phyloP scores from a whole-genome alignment of 2,329 filamentous ascomycete species.

The Ophiocordyceps polyrhachis-furcata region DNA sequence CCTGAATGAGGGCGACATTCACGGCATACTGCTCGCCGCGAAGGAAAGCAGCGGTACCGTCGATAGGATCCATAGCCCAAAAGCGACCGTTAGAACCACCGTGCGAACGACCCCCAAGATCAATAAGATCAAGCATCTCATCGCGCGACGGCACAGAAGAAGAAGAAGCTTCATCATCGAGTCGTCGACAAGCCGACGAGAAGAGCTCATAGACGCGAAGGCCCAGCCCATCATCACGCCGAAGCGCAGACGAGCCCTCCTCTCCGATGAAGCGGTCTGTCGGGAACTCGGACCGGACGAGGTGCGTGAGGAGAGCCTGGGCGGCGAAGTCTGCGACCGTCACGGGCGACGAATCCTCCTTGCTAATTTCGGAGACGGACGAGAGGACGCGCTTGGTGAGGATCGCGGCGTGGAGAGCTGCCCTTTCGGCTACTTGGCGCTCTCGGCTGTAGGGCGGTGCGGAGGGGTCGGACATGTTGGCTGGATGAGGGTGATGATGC shows the following conservation, averaged over 20 bases:
- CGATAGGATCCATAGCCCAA: slow-evolving; percentile 47
- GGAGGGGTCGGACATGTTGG: neutral
- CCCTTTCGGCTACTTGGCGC: slow-evolving; percentile 17
- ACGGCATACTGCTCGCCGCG: slow-evolving; percentile 43
- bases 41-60: slow-evolving; percentile 45
- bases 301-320: slow-evolving; percentile 40
- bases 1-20: slow-evolving; percentile 36
- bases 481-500: neutral
- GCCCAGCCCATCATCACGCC: slow-evolving; percentile 25
- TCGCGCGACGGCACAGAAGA: slow-evolving; percentile 18
- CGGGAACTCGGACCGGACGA: slow-evolving; percentile 33
- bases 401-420: slow-evolving; percentile 35
- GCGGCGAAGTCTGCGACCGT: slow-evolving; percentile 46
- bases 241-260: slow-evolving; percentile 35
- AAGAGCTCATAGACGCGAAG: slow-evolving; percentile 38
- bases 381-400: slow-evolving; percentile 31
- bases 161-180: slow-evolving; percentile 7
- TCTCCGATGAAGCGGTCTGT: slow-evolving; percentile 41
- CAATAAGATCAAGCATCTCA: slow-evolving; percentile 43
- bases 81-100: slow-evolving; percentile 20
- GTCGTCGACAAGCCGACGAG: slow-evolving; percentile 6
- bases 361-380: slow-evolving; percentile 30
- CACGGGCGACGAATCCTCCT: slow-evolving; percentile 39
- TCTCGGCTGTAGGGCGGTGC: slow-evolving; percentile 9
- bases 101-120: slow-evolving; percentile 29